These are phyloP conservation scores for Chytriomyces sp. DNA, from an alignment of 192 early-diverging fungal genomes.

Conservation along the genomic window DNA sequence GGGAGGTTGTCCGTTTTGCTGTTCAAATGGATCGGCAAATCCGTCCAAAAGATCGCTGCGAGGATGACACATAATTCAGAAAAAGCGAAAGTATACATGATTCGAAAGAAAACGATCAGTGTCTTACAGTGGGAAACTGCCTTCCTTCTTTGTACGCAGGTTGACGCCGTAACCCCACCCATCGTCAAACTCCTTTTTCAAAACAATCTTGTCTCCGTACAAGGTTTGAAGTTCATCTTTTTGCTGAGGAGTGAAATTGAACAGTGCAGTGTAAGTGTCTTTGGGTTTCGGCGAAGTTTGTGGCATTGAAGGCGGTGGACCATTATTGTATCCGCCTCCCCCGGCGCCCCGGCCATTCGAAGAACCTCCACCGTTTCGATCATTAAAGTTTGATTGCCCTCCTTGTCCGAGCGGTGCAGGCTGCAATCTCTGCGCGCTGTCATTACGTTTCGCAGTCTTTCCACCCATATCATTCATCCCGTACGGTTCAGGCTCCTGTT, in stretches of 20 bases:
- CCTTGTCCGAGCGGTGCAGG: not conserved
- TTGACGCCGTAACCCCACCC: conserved; percentile 1
- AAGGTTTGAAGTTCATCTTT: not conserved
- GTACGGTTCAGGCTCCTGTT: not conserved
- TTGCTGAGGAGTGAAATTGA: conserved; percentile 11
- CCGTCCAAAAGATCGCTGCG: conserved; percentile 23
- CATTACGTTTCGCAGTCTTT: not conserved
- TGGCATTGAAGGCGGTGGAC: too few relatives aligned
- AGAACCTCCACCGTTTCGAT: not conserved
- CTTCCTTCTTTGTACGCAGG: not conserved
- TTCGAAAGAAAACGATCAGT: not conserved
- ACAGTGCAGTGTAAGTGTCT: conserved; percentile 1
- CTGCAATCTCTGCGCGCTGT: not conserved
- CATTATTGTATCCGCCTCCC: not conserved
- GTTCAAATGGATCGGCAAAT: conserved; percentile 12
- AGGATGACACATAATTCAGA: not conserved
- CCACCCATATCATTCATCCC: not conserved
- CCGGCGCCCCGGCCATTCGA: not conserved
- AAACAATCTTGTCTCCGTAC: conserved; percentile 10
- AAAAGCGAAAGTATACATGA: not conserved
- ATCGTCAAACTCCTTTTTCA: conserved; percentile 15
- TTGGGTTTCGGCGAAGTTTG: not conserved
- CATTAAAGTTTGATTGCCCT: not conserved
- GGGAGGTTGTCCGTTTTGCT: not conserved
- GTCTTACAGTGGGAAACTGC: not conserved